These are phyloP conservation scores for Picochlorum sp. DNA, from an alignment of 139 green algal species.

Conservation along the genomic window DNA sequence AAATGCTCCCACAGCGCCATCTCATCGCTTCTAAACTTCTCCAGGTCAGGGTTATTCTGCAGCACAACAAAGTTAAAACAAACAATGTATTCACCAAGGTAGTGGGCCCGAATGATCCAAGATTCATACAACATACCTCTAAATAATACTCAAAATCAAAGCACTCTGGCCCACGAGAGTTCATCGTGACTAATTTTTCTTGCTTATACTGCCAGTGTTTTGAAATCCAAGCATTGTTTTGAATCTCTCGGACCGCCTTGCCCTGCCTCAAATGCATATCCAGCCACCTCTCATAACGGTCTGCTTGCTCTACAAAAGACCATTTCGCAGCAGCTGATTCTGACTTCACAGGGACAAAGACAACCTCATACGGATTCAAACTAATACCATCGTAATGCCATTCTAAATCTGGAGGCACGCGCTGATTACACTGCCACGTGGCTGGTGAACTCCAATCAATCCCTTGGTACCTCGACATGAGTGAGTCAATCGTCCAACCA, in stretches of 20 bases:
- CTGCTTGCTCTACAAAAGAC: constrained; percentile 15
- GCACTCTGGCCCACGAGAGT: constrained; percentile 31
- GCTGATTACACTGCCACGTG: constrained; percentile 30
- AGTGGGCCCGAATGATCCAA: not conserved
- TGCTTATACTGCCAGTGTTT: constrained; percentile 11
- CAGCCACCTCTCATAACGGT: constrained; percentile 28
- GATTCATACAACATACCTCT: constrained; percentile 5
- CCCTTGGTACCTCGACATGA: constrained; percentile 39
- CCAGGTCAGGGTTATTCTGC: constrained; percentile 25
- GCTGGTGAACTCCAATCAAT: constrained; percentile 31
- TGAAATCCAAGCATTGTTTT: constrained; percentile 28
- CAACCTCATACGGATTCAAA: constrained; percentile 28
- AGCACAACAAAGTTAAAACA: not conserved
- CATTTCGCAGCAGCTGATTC: constrained; percentile 8
- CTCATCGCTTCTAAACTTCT: not conserved
- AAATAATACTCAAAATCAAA: constrained; percentile 43
- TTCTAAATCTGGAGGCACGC: constrained; percentile 21
- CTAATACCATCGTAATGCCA: constrained; percentile 26
- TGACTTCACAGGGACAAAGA: constrained; percentile 34
- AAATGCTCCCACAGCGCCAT: constrained; percentile 57
- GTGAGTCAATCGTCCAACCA: constrained; percentile 30
- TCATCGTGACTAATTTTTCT: constrained; percentile 26
- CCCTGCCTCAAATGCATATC: constrained; percentile 4
- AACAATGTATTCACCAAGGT: not conserved
- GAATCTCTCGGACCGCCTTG: constrained; percentile 4